Evolutionary conservation across 2,329 filamentous ascomycete genomes (phyloP), one percentile per base, ranked within the genome.

Genomic region (Xylaria digitata): DNA sequence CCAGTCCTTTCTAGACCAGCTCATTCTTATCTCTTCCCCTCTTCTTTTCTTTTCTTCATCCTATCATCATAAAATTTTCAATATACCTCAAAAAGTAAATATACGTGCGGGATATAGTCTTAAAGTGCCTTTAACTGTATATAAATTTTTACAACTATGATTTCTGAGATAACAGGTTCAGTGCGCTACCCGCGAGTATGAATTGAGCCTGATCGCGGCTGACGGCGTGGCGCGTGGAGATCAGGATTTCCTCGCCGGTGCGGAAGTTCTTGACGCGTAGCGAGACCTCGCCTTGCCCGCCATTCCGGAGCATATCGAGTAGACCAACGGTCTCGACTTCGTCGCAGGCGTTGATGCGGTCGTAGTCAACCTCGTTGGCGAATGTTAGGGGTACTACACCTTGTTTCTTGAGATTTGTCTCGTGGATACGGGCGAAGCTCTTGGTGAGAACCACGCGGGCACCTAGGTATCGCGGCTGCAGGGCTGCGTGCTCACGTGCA

Each of bases 371-470:
- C 81, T 96, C 94, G 79, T 97, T 86, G 52, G 84, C 92, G 77
- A 99, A 97, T 0, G 93, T 97, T 74, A 99, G 84, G 1, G 96
- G 96, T 50, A 99, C 93, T 40, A 99, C 92, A 70, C 96, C 96
- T 83, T 99, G 96, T 84, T 97, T 97, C 89, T 97, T 97, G 72
- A 97, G 83, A 79, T 97, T 97, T 34, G 94, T 97, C 85, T 97
- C 94, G 83, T 97, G 94, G 78, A 97, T 97, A 60, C 94, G 90
- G 0, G 94, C 94, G 77, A 97, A 97, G 43, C 88, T 92, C 84
- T 97, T 97, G 63, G 91, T 86, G 19, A 97, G 86, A 65, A 97
- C 93, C 76, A 97, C 85, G 56, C 92, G 87, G 21, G 92, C 93
- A 66, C 94, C 94, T 1, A 97, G 89, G 81, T 94, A 97, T n/a